Conservation (phyloP, 2,329 filamentous ascomycete species). For the Myriosclerotinia scirpicola region DNA sequence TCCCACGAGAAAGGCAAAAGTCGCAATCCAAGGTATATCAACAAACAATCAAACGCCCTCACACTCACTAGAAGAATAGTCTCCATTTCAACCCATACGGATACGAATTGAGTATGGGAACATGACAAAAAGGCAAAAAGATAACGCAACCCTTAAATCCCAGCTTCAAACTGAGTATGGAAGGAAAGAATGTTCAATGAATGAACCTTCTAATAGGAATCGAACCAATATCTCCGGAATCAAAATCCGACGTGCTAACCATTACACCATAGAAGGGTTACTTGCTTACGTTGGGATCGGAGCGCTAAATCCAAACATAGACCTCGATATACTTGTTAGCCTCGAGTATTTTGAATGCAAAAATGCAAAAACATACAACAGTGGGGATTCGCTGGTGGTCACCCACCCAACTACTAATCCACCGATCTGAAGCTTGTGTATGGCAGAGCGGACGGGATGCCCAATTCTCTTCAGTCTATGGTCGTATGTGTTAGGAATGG, state of each 20-base stretch:
- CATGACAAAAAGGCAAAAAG: neutral
- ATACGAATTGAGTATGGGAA: neutral
- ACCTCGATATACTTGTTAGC: neutral
- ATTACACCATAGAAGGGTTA: conserved; percentile 17
- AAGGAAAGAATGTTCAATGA: conserved; percentile 1
- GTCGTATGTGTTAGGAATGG: rapidly evolving
- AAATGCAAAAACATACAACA: neutral
- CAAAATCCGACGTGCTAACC: conserved; percentile 1
- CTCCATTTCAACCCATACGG: neutral
- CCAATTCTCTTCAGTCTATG: conserved; percentile 1
- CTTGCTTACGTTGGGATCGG: neutral
- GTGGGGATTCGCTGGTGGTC: no score
- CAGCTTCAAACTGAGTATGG: conserved; percentile 5
- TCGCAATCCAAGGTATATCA: neutral
- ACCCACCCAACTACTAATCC: no score
- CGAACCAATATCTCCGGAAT: conserved; percentile 5
- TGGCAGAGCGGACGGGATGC: no score
- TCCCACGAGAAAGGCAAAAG: neutral
- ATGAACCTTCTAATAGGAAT: conserved; percentile 14
- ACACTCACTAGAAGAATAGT: no score
- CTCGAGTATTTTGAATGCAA: neutral
- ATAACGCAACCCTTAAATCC: neutral
- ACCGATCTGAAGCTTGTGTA: no score
- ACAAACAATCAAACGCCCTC: no score
- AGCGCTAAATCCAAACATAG: neutral